A percentile compares a stretch with the other conserved stretches of the same genome.
These are phyloP conservation scores for Pythium sp. DNA, from an alignment of 352 stramenopile species.

Conservation along the genomic window DNA sequence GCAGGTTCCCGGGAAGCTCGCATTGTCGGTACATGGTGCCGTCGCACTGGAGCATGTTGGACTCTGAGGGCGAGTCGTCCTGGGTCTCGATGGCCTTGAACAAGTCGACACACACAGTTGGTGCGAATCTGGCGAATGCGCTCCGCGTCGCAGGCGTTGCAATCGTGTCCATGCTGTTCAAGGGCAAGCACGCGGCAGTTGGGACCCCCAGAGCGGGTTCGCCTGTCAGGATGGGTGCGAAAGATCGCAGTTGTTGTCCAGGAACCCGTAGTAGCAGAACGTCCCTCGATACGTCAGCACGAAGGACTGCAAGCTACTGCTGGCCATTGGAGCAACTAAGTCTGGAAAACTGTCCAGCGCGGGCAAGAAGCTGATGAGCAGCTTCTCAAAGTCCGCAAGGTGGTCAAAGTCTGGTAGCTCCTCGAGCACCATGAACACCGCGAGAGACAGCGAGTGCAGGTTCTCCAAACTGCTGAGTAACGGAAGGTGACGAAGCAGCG, in stretches of 20 bases:
- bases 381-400: background rate
- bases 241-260: background rate
- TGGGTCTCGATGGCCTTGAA: background rate
- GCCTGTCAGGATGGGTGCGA: background rate
- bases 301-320: background rate
- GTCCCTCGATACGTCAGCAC: background rate
- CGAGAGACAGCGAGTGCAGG: background rate
- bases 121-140: background rate
- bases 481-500: background rate
- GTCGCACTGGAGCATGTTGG: constrained; percentile 5
- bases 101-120: background rate
- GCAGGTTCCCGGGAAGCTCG: background rate
- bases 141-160: background rate
- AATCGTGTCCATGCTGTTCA: background rate
- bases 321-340: background rate
- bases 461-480: background rate
- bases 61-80: background rate
- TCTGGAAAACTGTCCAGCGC: background rate
- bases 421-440: background rate
- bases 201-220: background rate
- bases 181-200: background rate
- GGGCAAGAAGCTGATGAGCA: background rate
- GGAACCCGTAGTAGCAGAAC: background rate
- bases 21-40: constrained; percentile 12
- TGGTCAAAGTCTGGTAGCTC: background rate